Evolutionary conservation across 139 green algal genomes (phyloP).

Genomic region (Desmodesmus armatus): DNA sequence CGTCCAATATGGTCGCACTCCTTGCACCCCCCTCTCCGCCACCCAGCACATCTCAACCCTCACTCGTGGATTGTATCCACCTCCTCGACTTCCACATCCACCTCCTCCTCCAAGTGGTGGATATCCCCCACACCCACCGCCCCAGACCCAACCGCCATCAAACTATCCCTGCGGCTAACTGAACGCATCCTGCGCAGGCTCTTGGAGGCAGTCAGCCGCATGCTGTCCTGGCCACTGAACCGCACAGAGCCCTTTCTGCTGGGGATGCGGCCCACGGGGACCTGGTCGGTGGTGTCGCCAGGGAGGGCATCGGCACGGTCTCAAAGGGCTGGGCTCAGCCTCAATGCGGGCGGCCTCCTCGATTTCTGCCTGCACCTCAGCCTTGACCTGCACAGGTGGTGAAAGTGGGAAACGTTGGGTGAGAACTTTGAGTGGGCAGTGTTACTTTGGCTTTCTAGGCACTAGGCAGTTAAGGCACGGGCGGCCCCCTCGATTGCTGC

Average conservation of each 20-base stretch:
- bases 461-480: no score
- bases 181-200: conserved; percentile 7
- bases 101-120: conserved; percentile 4
- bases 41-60: no score
- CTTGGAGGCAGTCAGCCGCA: not conserved
- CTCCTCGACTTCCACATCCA: conserved; percentile 8
- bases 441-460: no score
- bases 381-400: no score
- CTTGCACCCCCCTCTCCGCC: no score
- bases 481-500: no score
- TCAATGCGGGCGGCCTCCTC: not conserved
- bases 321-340: not conserved
- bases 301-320: not conserved
- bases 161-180: not conserved
- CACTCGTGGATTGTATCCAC: not conserved
- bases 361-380: not conserved
- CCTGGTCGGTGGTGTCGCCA: not conserved
- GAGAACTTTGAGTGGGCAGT: no score
- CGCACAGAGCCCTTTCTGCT: not conserved
- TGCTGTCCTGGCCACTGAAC: not conserved
- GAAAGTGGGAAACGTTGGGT: no score
- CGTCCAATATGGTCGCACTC: no score
- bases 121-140: conserved; percentile 1
- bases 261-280: not conserved
- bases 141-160: not conserved